Percentiles rank a stretch among this genome's conserved stretches.
Conservation (phyloP, 208 protist genomes). For the Acanthamoeba castellanii region DNA sequence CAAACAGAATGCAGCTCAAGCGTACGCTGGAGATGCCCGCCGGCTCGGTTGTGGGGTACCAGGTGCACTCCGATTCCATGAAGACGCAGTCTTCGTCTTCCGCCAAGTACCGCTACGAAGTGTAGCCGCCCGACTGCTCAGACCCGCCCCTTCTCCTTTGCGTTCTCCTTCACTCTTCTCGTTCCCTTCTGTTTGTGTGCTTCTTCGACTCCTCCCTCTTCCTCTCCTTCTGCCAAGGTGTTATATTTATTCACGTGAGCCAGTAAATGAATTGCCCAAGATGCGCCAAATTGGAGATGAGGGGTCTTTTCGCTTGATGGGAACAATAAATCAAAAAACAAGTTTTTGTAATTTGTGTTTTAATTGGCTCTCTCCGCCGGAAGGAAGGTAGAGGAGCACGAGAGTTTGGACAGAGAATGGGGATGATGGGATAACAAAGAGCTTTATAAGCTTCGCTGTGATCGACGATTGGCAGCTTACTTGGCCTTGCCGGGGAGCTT, state of each 20-base stretch:
- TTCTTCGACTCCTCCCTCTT: not conserved
- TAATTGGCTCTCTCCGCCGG: not conserved
- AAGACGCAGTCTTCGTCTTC: constrained; percentile 54
- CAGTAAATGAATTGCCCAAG: not conserved
- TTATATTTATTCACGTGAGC: constrained; percentile 48
- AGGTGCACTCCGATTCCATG: constrained; percentile 72
- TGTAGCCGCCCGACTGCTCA: constrained; percentile 22
- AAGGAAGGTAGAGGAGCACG: not conserved
- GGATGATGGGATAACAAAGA: not conserved
- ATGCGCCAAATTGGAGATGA: no score
- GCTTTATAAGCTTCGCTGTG: constrained; percentile 35
- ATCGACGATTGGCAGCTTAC: constrained; percentile 31
- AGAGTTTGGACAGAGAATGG: not conserved
- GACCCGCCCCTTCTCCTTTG: not conserved
- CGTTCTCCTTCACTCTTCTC: not conserved
- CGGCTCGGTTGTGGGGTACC: constrained; percentile 56
- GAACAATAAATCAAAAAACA: not conserved
- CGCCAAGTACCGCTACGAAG: constrained; percentile 72
- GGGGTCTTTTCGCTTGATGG: no score
- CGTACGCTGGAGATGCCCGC: constrained; percentile 49
- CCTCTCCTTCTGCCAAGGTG: not conserved
- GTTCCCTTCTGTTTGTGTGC: not conserved
- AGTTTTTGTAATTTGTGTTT: constrained; percentile 21
- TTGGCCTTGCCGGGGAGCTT: constrained; percentile 85
- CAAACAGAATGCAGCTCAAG: not conserved